Conservation (phyloP, 2,329 filamentous ascomycete species). For the Trichoderma afroharzianum region DNA sequence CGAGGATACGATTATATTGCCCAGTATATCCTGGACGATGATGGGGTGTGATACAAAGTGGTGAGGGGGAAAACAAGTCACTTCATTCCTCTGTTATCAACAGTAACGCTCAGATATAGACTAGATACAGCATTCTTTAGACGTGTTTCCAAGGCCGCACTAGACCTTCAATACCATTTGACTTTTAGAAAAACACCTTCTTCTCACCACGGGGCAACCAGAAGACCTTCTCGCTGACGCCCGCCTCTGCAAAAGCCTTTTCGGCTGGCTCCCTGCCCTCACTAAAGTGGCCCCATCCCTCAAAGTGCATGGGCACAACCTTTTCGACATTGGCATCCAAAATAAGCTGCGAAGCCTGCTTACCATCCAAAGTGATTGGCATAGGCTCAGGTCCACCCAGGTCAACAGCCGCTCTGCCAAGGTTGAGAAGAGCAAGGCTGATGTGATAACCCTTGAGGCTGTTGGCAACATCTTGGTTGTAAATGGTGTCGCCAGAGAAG, state of each 20-base stretch:
- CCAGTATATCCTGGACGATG: slow-evolving; percentile 2
- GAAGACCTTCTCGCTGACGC: slow-evolving; percentile 31
- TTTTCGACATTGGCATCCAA: slow-evolving; percentile 38
- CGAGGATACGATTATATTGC: slow-evolving; percentile 13
- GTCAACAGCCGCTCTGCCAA: slow-evolving; percentile 34
- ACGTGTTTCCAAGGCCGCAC: not conserved
- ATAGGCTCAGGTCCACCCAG: slow-evolving; percentile 24
- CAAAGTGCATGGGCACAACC: slow-evolving; percentile 46
- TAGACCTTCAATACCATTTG: not conserved
- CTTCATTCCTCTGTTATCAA: not conserved
- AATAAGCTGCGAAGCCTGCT: slow-evolving; percentile 37
- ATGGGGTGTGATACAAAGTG: not conserved
- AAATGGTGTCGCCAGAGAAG: slow-evolving; percentile 48
- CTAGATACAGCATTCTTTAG: not conserved
- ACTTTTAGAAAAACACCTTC: slow-evolving; percentile 9
- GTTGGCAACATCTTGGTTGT: slow-evolving; percentile 37
- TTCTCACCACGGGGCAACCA: slow-evolving; percentile 32
- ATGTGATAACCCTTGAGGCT: slow-evolving; percentile 37
- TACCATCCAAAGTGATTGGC: slow-evolving; percentile 44
- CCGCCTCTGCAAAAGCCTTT: slow-evolving; percentile 32
- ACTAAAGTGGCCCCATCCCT: slow-evolving; percentile 44
- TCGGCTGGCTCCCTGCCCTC: slow-evolving; percentile 28
- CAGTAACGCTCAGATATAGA: not conserved
- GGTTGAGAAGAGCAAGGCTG: slow-evolving; percentile 38
- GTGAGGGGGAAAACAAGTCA: not conserved